Conservation (phyloP, 495 filamentous ascomycete species). For the Cudoniella acicularis region DNA sequence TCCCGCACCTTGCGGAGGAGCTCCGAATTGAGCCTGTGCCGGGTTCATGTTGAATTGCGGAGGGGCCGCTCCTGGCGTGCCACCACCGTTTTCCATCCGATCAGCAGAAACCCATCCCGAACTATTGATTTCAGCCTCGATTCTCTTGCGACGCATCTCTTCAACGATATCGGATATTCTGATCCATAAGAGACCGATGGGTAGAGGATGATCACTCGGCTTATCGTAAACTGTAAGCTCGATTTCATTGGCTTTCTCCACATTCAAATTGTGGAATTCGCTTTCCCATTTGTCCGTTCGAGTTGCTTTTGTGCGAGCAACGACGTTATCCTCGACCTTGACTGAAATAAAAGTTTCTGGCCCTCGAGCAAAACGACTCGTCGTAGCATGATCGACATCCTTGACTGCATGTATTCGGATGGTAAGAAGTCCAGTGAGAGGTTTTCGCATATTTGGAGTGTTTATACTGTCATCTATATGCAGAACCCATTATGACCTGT, state of each 20-base stretch:
- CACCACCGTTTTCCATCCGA: conserved; percentile 65
- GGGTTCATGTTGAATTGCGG: conserved; percentile 53
- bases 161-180: conserved; percentile 96
- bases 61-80: conserved; percentile 38
- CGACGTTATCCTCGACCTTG: conserved; percentile 91
- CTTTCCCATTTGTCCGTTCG: conserved; percentile 87
- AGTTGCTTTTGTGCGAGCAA: conserved; percentile 82
- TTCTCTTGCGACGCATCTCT: conserved; percentile 95
- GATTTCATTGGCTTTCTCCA: conserved; percentile 98
- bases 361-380: conserved; percentile 78
- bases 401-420: conserved; percentile 84
- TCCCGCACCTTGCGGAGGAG: conserved; percentile 23
- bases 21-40: conserved; percentile 38
- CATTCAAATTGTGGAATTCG: conserved; percentile 83
- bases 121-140: conserved; percentile 86
- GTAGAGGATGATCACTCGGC: conserved; percentile 75
- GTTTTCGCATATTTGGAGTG: conserved; percentile 89
- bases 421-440: conserved; percentile 81
- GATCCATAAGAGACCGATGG: conserved; percentile 94
- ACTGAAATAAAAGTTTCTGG: conserved; percentile 94
- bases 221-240: conserved; percentile 98
- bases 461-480: conserved; percentile 89
- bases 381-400: conserved; percentile 91
- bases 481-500: conserved; percentile 15
- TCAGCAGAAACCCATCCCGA: conserved; percentile 97